Evolutionary conservation across 2,329 filamentous ascomycete species (phyloP).

Genomic region (Tolypocladium ovalisporum): DNA sequence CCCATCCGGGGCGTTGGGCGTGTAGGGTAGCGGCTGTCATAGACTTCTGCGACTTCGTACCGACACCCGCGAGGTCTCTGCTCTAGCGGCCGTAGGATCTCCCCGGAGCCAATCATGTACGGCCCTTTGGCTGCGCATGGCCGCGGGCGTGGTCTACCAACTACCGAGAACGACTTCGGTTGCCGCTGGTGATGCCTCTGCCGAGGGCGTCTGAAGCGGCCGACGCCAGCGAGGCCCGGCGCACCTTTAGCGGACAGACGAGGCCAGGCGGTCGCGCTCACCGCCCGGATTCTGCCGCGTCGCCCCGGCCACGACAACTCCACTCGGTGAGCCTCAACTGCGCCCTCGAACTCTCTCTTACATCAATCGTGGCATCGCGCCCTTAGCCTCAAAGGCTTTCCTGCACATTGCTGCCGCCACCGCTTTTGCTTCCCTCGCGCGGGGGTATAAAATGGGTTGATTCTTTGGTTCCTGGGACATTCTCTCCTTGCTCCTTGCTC

Average conservation of each 20-base stretch:
- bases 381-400: neutral
- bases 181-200: too few species aligned
- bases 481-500: neutral
- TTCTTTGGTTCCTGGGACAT: neutral
- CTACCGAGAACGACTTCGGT: too few species aligned
- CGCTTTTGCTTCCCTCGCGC: neutral
- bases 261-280: neutral
- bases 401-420: neutral
- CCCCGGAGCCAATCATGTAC: too few species aligned
- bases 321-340: neutral
- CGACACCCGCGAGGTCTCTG: neutral
- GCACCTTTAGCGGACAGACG: too few species aligned
- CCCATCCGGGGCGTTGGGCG: neutral
- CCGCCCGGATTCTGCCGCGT: neutral
- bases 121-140: too few species aligned
- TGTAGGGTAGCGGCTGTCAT: neutral
- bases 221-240: too few species aligned
- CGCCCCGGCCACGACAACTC: neutral
- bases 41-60: neutral
- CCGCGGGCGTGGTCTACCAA: too few species aligned
- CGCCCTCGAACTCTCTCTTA: neutral
- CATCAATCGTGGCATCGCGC: neutral
- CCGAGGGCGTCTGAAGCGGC: too few species aligned
- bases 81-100: too few species aligned
- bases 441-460: neutral